Conservation (phyloP, 73 alveolate species). For the Uronychia binucleata region DNA sequence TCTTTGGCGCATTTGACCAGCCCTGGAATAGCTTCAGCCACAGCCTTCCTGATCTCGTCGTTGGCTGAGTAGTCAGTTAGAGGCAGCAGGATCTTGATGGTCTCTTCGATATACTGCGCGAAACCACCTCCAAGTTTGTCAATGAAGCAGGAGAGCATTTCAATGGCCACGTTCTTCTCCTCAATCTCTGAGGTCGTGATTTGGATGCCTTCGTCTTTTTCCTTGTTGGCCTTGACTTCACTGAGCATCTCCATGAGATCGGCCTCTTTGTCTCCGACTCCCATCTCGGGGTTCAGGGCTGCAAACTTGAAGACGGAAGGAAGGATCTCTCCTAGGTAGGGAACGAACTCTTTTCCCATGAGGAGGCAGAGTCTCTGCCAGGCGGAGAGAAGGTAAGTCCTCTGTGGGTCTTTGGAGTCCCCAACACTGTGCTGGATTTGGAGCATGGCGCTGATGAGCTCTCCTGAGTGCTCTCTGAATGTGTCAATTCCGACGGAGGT, state of each 20-base stretch:
- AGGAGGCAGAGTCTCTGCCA: slow-evolving; percentile 88
- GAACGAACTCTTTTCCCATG: slow-evolving; percentile 73
- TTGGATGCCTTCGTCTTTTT: slow-evolving; percentile 28
- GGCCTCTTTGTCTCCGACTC: slow-evolving; percentile 47
- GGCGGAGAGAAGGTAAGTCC: slow-evolving; percentile 80
- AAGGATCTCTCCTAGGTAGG: slow-evolving; percentile 66
- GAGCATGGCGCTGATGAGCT: slow-evolving; percentile 64
- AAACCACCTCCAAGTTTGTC: slow-evolving; percentile 77
- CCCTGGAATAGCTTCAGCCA: slow-evolving; percentile 74
- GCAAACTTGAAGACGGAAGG: slow-evolving; percentile 84
- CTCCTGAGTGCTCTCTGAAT: slow-evolving; percentile 69
- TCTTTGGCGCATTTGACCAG: slow-evolving; percentile 72
- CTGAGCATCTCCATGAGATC: slow-evolving; percentile 68
- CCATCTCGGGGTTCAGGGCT: slow-evolving; percentile 66
- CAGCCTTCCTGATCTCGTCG: slow-evolving; percentile 76
- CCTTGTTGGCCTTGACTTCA: slow-evolving; percentile 45
- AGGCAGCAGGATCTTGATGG: slow-evolving; percentile 70
- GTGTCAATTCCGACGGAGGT: slow-evolving; percentile 78
- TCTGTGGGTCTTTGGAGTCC: slow-evolving; percentile 77
- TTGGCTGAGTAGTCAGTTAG: slow-evolving; percentile 68
- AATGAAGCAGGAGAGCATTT: slow-evolving; percentile 82
- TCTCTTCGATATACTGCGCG: slow-evolving; percentile 78
- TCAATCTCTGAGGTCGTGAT: slow-evolving; percentile 80
- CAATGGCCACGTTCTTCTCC: slow-evolving; percentile 86
- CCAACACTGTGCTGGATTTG: slow-evolving; percentile 63